Conservation (phyloP, 306 rosid species). For the Quercus cerris region DNA sequence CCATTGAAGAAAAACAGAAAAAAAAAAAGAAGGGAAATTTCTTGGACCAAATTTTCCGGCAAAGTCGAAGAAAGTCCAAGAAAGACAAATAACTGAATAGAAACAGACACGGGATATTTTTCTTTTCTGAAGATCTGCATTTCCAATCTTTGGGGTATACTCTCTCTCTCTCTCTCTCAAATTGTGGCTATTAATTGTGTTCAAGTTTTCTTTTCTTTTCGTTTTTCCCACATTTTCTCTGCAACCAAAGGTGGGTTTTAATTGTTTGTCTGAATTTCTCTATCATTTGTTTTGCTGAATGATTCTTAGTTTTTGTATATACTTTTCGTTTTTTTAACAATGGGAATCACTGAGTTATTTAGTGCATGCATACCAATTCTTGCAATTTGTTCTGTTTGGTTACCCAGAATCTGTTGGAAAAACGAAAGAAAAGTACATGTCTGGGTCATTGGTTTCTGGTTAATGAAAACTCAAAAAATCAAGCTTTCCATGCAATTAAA, state of each 20-base stretch:
- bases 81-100: not conserved
- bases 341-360: not conserved
- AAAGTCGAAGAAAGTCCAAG: not conserved
- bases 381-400: not conserved
- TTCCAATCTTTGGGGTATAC: not conserved
- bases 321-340: not conserved
- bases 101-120: not conserved
- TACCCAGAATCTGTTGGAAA: not conserved
- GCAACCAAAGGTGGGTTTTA: not conserved
- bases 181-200: not conserved
- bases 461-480: not conserved
- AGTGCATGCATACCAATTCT: not conserved
- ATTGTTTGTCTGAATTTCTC: not conserved
- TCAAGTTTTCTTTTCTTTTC: not conserved
- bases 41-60: not conserved
- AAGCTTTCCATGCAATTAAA: not conserved
- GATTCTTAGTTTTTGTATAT: not conserved
- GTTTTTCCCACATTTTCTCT: not conserved
- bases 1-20: not conserved
- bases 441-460: not conserved
- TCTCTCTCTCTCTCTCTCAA: not conserved
- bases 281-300: not conserved
- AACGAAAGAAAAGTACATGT: not conserved
- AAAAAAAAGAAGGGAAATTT: not conserved
- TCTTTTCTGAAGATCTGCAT: conserved; percentile 10